Conservation (phyloP, 805 yeast species). For the Pichia phayaonensis region DNA sequence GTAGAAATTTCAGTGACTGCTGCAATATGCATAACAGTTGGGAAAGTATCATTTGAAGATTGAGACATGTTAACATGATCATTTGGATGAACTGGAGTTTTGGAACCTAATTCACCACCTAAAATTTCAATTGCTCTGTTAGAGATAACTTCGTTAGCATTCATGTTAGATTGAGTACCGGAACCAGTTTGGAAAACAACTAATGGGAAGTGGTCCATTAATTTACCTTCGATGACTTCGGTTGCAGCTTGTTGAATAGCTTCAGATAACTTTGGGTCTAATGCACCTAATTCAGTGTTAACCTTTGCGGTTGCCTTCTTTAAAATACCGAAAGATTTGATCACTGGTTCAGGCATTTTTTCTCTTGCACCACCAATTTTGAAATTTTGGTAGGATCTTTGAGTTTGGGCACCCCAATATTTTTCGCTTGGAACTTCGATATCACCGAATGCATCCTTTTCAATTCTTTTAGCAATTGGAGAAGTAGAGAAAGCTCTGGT, state of each 20-base stretch:
- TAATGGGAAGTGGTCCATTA: constrained; percentile 91
- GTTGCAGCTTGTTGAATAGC: constrained; percentile 93
- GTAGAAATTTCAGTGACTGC: constrained; percentile 83
- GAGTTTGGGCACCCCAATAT: constrained; percentile 99
- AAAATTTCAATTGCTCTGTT: constrained; percentile 95
- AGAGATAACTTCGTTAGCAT: constrained; percentile 97
- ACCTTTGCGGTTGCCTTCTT: constrained; percentile 94
- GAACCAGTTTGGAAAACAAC: constrained; percentile 99
- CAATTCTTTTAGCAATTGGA: constrained; percentile 46
- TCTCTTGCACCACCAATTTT: constrained; percentile 92
- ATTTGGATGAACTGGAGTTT: constrained; percentile 94
- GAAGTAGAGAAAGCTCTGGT: constrained; percentile 27
- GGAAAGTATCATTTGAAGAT: constrained; percentile 98
- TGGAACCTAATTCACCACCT: constrained; percentile 89
- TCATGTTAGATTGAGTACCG: constrained; percentile 98
- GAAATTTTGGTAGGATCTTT: constrained; percentile 87
- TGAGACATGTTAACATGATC: constrained; percentile 98
- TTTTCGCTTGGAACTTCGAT: constrained; percentile 71
- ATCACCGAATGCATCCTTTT: constrained; percentile 95
- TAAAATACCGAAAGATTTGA: constrained; percentile 86
- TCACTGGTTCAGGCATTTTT: constrained; percentile 83
- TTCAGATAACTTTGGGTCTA: constrained; percentile 74
- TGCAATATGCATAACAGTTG: constrained; percentile 99
- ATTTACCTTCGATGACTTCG: constrained; percentile 88
- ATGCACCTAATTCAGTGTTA: constrained; percentile 69